These are phyloP conservation scores for Periconia sp. DNA, from an alignment of 2,329 filamentous ascomycete genomes.

Conservation along the genomic window DNA sequence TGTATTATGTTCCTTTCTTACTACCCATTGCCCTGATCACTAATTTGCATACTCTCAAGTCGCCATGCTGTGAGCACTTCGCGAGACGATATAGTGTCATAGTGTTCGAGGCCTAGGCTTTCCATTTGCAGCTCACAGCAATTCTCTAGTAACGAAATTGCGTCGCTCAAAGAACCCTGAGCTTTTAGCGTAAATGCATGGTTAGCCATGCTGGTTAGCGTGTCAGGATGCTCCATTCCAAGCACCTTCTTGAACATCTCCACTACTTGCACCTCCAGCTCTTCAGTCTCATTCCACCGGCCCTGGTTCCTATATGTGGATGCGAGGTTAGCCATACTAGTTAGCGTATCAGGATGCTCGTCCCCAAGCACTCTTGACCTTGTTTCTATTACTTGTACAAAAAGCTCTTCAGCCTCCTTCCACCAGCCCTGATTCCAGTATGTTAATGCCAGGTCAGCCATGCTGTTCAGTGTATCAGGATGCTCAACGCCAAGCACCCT, in stretches of 20 bases:
- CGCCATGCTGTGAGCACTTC: not conserved
- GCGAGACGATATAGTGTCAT: not conserved
- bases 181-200: not conserved
- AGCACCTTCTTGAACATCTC: not conserved
- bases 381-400: too few relatives aligned
- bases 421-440: too few relatives aligned
- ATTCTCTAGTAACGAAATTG: not conserved
- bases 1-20: not conserved
- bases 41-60: not conserved
- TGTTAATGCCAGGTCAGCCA: constrained; percentile 2
- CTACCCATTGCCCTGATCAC: not conserved
- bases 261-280: constrained; percentile 1
- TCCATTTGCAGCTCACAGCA: not conserved
- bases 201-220: not conserved
- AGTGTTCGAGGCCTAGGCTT: not conserved
- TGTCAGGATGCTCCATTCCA: not conserved
- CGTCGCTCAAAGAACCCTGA: not conserved
- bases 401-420: too few relatives aligned
- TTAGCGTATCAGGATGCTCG: too few relatives aligned
- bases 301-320: too few relatives aligned
- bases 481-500: not conserved
- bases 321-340: too few relatives aligned
- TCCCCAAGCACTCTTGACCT: too few relatives aligned
- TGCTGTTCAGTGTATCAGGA: constrained; percentile 1
- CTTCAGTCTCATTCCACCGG: constrained; percentile 3